Conservation (phyloP, 192 early-diverging fungal species). For the Podila minutissima region DNA sequence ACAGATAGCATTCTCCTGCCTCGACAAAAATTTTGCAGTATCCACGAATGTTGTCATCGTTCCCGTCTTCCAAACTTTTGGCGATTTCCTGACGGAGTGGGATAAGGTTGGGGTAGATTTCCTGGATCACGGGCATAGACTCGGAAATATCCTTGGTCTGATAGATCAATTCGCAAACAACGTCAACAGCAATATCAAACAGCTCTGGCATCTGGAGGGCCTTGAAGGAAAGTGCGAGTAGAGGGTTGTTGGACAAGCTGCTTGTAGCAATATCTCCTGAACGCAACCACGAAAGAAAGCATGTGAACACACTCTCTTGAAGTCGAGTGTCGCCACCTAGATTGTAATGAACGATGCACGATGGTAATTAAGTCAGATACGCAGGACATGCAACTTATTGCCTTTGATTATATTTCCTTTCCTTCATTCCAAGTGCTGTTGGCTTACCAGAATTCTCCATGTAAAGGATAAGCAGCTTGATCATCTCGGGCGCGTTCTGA, state of each 20-base stretch:
- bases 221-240: slow-evolving; percentile 78
- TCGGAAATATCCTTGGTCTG: slow-evolving; percentile 68
- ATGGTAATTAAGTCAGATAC: not conserved
- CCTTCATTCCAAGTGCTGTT: not conserved
- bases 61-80: slow-evolving; percentile 69
- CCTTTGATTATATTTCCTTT: not conserved
- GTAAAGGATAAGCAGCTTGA: slow-evolving; percentile 75
- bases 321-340: slow-evolving; percentile 63
- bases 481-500: slow-evolving; percentile 71
- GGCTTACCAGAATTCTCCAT: slow-evolving; percentile 68
- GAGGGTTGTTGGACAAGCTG: slow-evolving; percentile 68
- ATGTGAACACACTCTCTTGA: slow-evolving; percentile 72
- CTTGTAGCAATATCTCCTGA: slow-evolving; percentile 79
- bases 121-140: slow-evolving; percentile 65
- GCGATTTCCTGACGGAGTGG: slow-evolving; percentile 56
- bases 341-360: not conserved
- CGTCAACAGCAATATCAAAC: slow-evolving; percentile 88
- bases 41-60: slow-evolving; percentile 82
- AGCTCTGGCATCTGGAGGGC: slow-evolving; percentile 74
- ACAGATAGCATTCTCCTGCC: slow-evolving; percentile 89
- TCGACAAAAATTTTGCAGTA: slow-evolving; percentile 89
- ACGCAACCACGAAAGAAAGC: slow-evolving; percentile 87
- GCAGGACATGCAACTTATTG: not conserved
- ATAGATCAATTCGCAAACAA: slow-evolving; percentile 82
- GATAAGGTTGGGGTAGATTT: slow-evolving; percentile 68